Base-by-base conservation (phyloP, 1,284 basidiomycete genomes). In the Volvariella volvacea region DNA sequence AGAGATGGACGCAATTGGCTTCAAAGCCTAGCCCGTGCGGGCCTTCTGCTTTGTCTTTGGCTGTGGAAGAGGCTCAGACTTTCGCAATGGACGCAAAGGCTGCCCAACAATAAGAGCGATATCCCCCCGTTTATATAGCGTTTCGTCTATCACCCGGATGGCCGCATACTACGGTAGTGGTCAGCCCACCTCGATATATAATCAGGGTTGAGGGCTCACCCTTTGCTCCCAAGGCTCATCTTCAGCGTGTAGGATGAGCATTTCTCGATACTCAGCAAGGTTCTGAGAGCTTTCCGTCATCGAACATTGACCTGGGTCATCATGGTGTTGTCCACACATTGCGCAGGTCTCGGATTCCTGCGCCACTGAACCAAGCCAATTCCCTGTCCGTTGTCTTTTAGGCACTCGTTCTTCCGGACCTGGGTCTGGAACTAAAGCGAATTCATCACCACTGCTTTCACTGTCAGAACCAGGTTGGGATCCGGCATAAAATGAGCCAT, bases 221-320 rank as follows among this genome's bases (percentile, higher is more conserved):
- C 84, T 67, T 41, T 73, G 68, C 56, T 81, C 76, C 53, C 74
- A 70, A 36, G 83, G 66, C 51, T 88, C 86, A 49, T 81, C 77
- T 7, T 73, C 70, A 10, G 73, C 66, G 50, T 83, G 68, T 21
- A 73, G 61, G 46, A 88, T 61, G 31, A 88, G 61, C 62, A 85
- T 78, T 39, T 73, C 68, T 33, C 86, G 73, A 54, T 78, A 88
- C 52, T 84, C 77, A 15, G 74, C 74, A 19, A 88, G 65, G 55
- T 87, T 78, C 46, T 76, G 69, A 4, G 83, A 76, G 41, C 65
- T 71, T 20, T 78, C 70, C 2, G 74, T 75, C 84, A 88, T 84
- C n/a, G 55, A 55, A 52, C 85, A 88, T 33, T 65, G 56, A 12
- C 74, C 66, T 15, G 51, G 51, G 16, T 57, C 68, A 28, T 57